These are phyloP conservation scores for Hansenula lynferdii DNA, from an alignment of 1,139 yeast species.

Conservation along the genomic window DNA sequence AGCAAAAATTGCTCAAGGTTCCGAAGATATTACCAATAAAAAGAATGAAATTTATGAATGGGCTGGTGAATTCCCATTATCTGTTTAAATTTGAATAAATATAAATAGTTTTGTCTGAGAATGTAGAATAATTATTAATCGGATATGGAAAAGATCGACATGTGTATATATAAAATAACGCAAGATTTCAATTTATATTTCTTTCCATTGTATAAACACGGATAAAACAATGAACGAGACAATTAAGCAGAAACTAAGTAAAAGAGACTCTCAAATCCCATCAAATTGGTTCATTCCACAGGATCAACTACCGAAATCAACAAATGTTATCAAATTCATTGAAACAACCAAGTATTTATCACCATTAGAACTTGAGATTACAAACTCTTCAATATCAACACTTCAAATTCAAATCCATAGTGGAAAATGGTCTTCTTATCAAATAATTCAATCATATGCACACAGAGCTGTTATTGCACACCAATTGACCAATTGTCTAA, in stretches of 20 bases:
- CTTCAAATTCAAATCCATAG: slow-evolving; percentile 26
- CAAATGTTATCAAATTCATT: slow-evolving; percentile 23
- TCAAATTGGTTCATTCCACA: slow-evolving; percentile 7
- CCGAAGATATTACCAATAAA: slow-evolving; percentile 58
- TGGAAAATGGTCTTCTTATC: slow-evolving; percentile 31
- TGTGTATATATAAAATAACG: too few species aligned
- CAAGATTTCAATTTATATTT: too few species aligned
- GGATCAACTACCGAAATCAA: slow-evolving; percentile 8
- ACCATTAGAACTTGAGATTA: slow-evolving; percentile 31
- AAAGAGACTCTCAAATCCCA: slow-evolving; percentile 5
- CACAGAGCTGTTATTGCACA: slow-evolving; percentile 55
- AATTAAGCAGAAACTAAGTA: too few species aligned
- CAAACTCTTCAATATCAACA: slow-evolving; percentile 27
- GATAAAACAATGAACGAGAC: too few species aligned
- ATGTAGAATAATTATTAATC: too few species aligned
- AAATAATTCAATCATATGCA: slow-evolving; percentile 44
- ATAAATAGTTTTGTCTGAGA: too few species aligned
- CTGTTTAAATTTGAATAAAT: too few species aligned
- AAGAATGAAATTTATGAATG: slow-evolving; percentile 82
- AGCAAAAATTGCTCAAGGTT: slow-evolving; percentile 65
- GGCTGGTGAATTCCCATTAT: slow-evolving; percentile 94
- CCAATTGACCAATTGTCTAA: slow-evolving; percentile 44
- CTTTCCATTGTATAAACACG: too few species aligned
- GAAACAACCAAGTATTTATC: slow-evolving; percentile 19
- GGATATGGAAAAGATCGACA: too few species aligned